Percentiles rank a stretch among this genome's conserved stretches.
Evolutionary conservation across 2,329 filamentous ascomycete genomes (phyloP).

Genomic region (Hymenoscyphus fructigenus): DNA sequence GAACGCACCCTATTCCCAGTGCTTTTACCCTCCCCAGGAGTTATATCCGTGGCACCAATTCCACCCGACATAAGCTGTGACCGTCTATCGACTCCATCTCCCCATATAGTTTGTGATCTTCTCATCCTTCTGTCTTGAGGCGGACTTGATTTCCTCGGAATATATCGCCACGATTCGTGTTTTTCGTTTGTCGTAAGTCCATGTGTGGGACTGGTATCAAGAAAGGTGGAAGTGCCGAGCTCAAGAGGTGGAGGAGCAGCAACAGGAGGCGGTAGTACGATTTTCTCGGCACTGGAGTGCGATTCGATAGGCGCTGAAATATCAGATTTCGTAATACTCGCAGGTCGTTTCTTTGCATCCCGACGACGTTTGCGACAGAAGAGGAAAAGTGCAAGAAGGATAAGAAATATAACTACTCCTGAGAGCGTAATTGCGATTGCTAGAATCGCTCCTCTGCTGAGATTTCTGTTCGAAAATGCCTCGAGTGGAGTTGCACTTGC

Average conservation of each 20-base stretch:
- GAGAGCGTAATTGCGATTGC: slow-evolving; percentile 31
- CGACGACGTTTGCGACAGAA: slow-evolving; percentile 25
- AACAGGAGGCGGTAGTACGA: slow-evolving; percentile 15
- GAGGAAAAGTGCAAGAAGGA: slow-evolving; percentile 23
- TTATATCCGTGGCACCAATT: neutral
- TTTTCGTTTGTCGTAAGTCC: slow-evolving; percentile 16
- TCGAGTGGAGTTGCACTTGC: neutral
- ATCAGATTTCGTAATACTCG: slow-evolving; percentile 22
- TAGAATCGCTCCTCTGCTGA: slow-evolving; percentile 24
- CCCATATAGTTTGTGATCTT: slow-evolving; percentile 18
- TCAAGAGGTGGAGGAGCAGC: slow-evolving; percentile 24
- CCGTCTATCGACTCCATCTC: neutral
- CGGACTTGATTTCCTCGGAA: neutral
- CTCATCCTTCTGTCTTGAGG: slow-evolving; percentile 5
- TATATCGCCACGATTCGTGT: slow-evolving; percentile 4
- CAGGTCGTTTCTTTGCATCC: slow-evolving; percentile 12
- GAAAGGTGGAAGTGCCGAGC: slow-evolving; percentile 30
- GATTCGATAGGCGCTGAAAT: slow-evolving; percentile 29
- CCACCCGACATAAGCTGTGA: slow-evolving; percentile 13
- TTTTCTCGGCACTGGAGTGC: slow-evolving; percentile 20
- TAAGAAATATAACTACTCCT: slow-evolving; percentile 19
- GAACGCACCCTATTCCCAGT: slow-evolving; percentile 22
- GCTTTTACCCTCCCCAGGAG: neutral
- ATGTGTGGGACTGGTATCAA: slow-evolving; percentile 10
- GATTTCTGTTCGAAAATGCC: slow-evolving; percentile 3